phyloP scores from a whole-genome alignment of 495 filamentous ascomycete genomes.

The Aspergillus taichungensis region DNA sequence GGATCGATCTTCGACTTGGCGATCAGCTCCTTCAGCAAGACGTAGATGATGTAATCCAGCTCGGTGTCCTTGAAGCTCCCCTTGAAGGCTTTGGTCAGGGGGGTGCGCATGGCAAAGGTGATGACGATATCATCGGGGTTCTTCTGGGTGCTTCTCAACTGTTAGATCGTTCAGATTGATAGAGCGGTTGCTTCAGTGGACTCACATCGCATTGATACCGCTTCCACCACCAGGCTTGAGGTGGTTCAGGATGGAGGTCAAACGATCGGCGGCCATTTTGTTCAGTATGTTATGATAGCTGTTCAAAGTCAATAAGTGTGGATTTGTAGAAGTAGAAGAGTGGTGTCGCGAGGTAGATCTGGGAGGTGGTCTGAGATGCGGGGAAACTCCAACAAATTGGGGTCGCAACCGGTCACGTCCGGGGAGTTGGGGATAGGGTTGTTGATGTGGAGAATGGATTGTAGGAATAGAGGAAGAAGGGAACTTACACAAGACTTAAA shows the following conservation, averaged over 20 bases:
- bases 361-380: no score
- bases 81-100: conserved; percentile 67
- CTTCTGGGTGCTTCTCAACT: conserved; percentile 66
- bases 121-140: conserved; percentile 96
- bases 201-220: conserved; percentile 66
- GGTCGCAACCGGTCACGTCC: no score
- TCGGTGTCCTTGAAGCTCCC: conserved; percentile 92
- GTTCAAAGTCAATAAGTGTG: no score
- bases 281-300: background rate
- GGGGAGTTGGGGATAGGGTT: background rate
- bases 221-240: conserved; percentile 54
- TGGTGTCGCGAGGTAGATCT: no score
- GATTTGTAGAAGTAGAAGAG: no score
- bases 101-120: conserved; percentile 70
- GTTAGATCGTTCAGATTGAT: conserved; percentile 1
- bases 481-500: background rate
- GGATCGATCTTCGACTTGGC: conserved; percentile 72
- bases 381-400: no score
- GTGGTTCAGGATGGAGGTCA: conserved; percentile 81
- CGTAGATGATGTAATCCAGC: conserved; percentile 77
- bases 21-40: conserved; percentile 67
- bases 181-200: background rate
- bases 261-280: conserved; percentile 77
- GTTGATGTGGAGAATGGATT: background rate
- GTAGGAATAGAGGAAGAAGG: background rate